Base-by-base conservation (phyloP, 352 stramenopile genomes). In the Aphanomyces invadans region DNA sequence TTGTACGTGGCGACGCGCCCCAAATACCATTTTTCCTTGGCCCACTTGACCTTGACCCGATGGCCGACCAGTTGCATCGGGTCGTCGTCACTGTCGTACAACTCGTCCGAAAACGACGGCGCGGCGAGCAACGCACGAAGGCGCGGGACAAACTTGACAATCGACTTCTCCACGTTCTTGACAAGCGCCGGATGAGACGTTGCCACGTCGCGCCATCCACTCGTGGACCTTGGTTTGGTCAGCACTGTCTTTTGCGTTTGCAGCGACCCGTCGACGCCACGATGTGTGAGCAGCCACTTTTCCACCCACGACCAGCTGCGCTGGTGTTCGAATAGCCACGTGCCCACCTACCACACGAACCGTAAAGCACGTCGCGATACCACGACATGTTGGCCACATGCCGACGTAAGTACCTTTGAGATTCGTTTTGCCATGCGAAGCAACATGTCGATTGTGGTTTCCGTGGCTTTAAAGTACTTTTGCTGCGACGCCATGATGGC, bases 61-160 rank as follows among this genome's bases (percentile, higher is more conserved):
- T 89, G 88, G 31, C 85, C 85, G 0, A 95, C 83, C 62, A 95
- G 83, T 1, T 81, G 81, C 66, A 76, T 69, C 26, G 87, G 87
- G 39, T 95, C 92, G 71, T 95, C 87, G 63, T 95, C 87, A 61
- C 85, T 94, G 61, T 94, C 86, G 71, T 95, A 95, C 46, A 93
- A 90, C n/a, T 75, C 86, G 33, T 95, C 85, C 2, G 81, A 63
- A 7, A 59, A 54, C 19, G 63, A 67, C 31, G 75, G 63, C 11
- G 25, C 23, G 19, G 87, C 76, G 39, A 89, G 62, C 19, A 89
- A 72, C 23, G 73, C 72, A 31, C 75, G 77, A 10, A 90, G 70
- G 31, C 81, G 81, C 12, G 78, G 80, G 38, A 90, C 56, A 10
- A 90, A 73, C 61, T 80, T 83, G 23, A 76, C 61, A 33, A 87